Evolutionary conservation across 2,329 filamentous ascomycete species (phyloP).

Genomic region (Fusarium pseudograminearum): DNA sequence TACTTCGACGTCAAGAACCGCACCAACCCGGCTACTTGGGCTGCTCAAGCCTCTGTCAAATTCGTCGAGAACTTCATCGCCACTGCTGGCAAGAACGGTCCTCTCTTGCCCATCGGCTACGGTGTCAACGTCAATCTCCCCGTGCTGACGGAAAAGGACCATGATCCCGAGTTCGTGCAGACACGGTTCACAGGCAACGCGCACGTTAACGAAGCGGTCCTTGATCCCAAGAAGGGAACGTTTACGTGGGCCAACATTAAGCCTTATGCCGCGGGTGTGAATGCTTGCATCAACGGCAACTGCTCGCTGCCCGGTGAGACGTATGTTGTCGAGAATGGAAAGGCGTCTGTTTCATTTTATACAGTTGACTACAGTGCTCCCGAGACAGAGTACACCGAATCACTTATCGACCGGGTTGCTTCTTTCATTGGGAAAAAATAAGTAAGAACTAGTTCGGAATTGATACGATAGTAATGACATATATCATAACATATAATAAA

Average conservation of each 20-base stretch:
- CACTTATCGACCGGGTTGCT: constrained; percentile 44
- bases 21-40: constrained; percentile 59
- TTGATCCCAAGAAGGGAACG: constrained; percentile 56
- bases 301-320: constrained; percentile 64
- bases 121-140: constrained; percentile 66
- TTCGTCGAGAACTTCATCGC: constrained; percentile 60
- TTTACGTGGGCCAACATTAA: constrained; percentile 58
- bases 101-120: constrained; percentile 62
- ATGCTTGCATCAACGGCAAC: constrained; percentile 64
- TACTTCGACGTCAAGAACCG: constrained; percentile 55
- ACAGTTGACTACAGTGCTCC: constrained; percentile 65
- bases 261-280: constrained; percentile 56
- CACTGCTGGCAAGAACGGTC: constrained; percentile 48
- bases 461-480: neutral
- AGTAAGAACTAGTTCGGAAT: no score
- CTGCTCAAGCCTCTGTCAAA: constrained; percentile 57
- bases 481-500: neutral
- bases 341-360: constrained; percentile 59
- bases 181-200: constrained; percentile 63
- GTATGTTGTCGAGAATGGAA: constrained; percentile 58
- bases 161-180: constrained; percentile 58
- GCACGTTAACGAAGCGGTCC: constrained; percentile 59
- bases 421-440: constrained; percentile 24
- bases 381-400: constrained; percentile 37
- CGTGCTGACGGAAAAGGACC: constrained; percentile 55